phyloP scores from a whole-genome alignment of 169 alveolate genomes.

The Amoebophrya sp. region DNA sequence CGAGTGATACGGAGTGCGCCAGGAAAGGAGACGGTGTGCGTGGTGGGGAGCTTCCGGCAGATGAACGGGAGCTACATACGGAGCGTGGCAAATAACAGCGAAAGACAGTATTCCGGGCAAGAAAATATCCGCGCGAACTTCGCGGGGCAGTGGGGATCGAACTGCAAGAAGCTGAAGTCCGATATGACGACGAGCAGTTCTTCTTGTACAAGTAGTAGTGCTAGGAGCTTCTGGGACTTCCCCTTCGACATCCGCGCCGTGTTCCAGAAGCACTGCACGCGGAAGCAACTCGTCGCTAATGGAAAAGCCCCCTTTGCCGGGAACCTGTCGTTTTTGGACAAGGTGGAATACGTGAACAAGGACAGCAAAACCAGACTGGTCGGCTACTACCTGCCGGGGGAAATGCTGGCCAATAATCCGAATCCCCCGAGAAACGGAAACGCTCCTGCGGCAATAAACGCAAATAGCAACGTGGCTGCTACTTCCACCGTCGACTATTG shows the following conservation, averaged over 20 bases:
- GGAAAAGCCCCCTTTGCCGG: neutral
- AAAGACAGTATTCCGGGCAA: no score
- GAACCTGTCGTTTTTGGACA: neutral
- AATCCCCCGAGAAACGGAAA: no score
- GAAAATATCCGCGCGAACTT: neutral
- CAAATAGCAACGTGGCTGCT: no score
- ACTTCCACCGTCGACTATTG: no score
- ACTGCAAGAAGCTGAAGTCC: neutral
- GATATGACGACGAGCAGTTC: neutral
- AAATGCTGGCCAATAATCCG: no score
- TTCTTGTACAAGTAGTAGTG: no score
- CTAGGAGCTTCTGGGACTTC: neutral
- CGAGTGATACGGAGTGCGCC: neutral
- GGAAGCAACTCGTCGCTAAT: neutral
- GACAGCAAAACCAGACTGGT: neutral
- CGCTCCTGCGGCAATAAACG: no score
- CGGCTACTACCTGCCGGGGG: neutral
- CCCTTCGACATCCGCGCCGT: neutral
- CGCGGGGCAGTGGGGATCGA: neutral
- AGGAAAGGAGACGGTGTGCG: neutral
- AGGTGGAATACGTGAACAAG: neutral
- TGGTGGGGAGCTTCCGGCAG: neutral
- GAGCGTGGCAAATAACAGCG: no score
- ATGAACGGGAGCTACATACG: neutral
- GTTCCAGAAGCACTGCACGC: neutral